Conservation (phyloP, 1,139 yeast genomes). For the Blastobotrys raffinosifermentans region DNA sequence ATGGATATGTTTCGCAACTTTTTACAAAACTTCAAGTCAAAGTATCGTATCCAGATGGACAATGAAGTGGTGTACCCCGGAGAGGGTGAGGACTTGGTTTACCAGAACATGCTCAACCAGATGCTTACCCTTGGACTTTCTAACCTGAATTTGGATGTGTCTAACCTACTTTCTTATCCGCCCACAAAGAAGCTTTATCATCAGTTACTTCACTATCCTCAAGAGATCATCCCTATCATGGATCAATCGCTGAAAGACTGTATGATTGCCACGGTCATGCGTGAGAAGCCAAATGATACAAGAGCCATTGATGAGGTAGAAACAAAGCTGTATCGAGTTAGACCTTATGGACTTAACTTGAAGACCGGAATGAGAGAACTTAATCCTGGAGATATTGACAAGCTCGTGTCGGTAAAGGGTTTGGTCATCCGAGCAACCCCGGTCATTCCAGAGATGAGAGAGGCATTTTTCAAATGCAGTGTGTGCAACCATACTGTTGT, state of each 20-base stretch:
- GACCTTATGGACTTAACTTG: conserved; percentile 62
- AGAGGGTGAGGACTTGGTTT: conserved; percentile 68
- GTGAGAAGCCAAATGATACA: conserved; percentile 31
- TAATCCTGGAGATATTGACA: conserved; percentile 93
- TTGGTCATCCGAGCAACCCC: conserved; percentile 83
- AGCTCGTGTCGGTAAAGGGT: conserved; percentile 86
- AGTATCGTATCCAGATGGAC: conserved; percentile 61
- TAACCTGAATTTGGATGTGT: conserved; percentile 78
- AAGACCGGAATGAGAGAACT: conserved; percentile 86
- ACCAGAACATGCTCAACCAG: conserved; percentile 63
- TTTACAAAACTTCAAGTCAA: conserved; percentile 73
- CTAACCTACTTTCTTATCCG: conserved; percentile 69
- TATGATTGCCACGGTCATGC: conserved; percentile 58
- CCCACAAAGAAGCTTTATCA: conserved; percentile 73
- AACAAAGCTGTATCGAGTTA: conserved; percentile 72
- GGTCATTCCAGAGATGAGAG: conserved; percentile 96
- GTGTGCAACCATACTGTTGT: conserved; percentile 92
- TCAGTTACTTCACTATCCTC: conserved; percentile 88
- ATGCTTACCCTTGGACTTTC: conserved; percentile 77
- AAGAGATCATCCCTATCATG: conserved; percentile 95
- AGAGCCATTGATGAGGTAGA: conserved; percentile 63
- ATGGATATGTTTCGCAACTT: conserved; percentile 75
- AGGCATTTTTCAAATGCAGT: conserved; percentile 90
- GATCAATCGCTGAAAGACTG: conserved; percentile 93
- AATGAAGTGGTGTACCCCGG: conserved; percentile 42